phyloP scores from a whole-genome alignment of 1,284 basidiomycete genomes.

The Tilletia indica region DNA sequence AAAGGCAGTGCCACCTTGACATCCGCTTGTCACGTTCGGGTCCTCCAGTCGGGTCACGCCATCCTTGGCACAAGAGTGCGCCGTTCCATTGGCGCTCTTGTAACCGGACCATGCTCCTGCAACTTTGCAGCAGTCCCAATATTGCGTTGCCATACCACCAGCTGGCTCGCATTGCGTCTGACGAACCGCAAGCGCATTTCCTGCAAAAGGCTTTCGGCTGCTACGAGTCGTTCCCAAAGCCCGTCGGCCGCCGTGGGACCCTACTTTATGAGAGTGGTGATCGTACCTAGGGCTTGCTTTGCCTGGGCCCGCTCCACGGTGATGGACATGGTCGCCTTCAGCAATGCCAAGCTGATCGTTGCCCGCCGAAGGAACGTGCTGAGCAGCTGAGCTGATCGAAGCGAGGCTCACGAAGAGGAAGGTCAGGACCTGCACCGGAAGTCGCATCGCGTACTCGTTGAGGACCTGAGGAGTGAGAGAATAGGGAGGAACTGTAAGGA shows the following conservation, averaged over 20 bases:
- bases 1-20: neutral
- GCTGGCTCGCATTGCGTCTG: neutral
- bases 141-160: neutral
- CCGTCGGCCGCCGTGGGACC: neutral
- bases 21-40: neutral
- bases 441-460: too few relatives aligned
- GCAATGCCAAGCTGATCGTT: too few relatives aligned
- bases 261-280: neutral
- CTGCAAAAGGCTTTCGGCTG: too few relatives aligned
- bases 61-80: neutral
- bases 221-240: neutral
- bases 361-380: too few relatives aligned
- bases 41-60: neutral
- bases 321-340: too few relatives aligned
- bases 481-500: too few relatives aligned
- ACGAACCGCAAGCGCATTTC: too few relatives aligned
- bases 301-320: too few relatives aligned
- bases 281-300: neutral
- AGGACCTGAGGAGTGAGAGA: too few relatives aligned
- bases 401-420: too few relatives aligned
- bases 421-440: too few relatives aligned
- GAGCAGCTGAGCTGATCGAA: too few relatives aligned
- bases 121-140: neutral
- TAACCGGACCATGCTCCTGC: neutral
- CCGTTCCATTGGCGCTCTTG: neutral